Percentiles rank a stretch among this genome's conserved stretches.
These are phyloP conservation scores for Boechera stricta DNA, from an alignment of 345 rosid genomes.

Conservation along the genomic window DNA sequence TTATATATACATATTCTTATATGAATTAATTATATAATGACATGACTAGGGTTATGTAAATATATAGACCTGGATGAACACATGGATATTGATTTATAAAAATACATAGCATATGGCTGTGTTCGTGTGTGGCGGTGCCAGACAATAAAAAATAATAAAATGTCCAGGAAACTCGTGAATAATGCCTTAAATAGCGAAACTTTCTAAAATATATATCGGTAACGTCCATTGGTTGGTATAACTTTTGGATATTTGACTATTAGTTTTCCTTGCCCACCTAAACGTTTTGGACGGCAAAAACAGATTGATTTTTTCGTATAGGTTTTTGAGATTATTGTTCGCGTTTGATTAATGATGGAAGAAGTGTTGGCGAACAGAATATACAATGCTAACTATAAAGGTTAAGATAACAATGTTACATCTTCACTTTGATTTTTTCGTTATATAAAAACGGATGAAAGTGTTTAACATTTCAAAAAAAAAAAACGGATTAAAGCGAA, in stretches of 20 bases:
- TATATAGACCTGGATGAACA: conserved; percentile 20
- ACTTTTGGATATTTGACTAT: neutral
- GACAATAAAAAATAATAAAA: conserved; percentile 5
- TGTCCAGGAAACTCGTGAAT: conserved; percentile 25
- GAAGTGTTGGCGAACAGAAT: too few species aligned
- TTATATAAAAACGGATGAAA: too few species aligned
- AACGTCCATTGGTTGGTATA: conserved; percentile 17
- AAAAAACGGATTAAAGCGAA: too few species aligned
- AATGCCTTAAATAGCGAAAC: conserved; percentile 8
- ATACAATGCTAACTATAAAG: too few species aligned
- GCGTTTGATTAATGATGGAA: too few species aligned
- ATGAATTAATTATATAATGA: neutral
- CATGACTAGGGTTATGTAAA: conserved; percentile 19
- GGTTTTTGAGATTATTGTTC: too few species aligned
- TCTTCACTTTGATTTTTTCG: too few species aligned
- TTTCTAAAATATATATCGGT: neutral
- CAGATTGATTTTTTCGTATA: too few species aligned
- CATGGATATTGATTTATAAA: neutral
- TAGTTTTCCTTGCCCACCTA: too few species aligned
- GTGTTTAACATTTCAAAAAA: too few species aligned
- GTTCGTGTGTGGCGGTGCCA: conserved; percentile 14
- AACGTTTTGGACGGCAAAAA: too few species aligned
- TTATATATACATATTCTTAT: conserved; percentile 10
- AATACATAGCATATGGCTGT: conserved; percentile 19
- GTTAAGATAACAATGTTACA: too few species aligned